phyloP scores from a whole-genome alignment of 129 eudicot genomes.

The Escallonia rubra region DNA sequence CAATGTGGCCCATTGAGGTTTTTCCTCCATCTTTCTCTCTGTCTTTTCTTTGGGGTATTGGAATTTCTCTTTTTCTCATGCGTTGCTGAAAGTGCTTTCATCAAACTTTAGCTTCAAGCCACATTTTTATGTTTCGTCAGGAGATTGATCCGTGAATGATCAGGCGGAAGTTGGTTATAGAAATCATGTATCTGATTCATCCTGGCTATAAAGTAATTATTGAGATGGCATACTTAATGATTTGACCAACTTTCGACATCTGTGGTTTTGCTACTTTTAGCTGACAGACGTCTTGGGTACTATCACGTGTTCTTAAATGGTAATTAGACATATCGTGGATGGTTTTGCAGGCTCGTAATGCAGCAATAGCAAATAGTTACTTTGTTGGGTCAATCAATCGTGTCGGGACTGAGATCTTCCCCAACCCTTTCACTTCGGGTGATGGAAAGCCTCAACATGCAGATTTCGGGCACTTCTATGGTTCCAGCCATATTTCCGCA shows the following conservation, averaged over 20 bases:
- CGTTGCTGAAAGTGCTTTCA: too few species aligned
- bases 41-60: neutral
- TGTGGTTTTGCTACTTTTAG: too few species aligned
- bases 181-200: neutral
- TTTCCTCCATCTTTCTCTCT: neutral
- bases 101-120: neutral
- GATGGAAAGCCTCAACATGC: slow-evolving; percentile 94
- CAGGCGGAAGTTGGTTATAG: neutral
- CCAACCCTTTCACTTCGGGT: slow-evolving; percentile 93
- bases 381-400: slow-evolving; percentile 95
- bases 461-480: slow-evolving; percentile 97
- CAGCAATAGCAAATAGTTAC: slow-evolving; percentile 96
- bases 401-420: slow-evolving; percentile 92
- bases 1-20: slow-evolving; percentile 99
- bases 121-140: neutral
- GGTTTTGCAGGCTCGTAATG: slow-evolving; percentile 79
- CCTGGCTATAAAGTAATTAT: too few species aligned
- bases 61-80: too few species aligned
- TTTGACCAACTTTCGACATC: too few species aligned
- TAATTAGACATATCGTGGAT: neutral
- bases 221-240: too few species aligned
- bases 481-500: slow-evolving; percentile 89
- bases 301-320: too few species aligned
- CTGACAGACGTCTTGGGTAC: too few species aligned
- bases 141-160: neutral